phyloP scores from a whole-genome alignment of 257 asterid species.

The Petrea volubilis region DNA sequence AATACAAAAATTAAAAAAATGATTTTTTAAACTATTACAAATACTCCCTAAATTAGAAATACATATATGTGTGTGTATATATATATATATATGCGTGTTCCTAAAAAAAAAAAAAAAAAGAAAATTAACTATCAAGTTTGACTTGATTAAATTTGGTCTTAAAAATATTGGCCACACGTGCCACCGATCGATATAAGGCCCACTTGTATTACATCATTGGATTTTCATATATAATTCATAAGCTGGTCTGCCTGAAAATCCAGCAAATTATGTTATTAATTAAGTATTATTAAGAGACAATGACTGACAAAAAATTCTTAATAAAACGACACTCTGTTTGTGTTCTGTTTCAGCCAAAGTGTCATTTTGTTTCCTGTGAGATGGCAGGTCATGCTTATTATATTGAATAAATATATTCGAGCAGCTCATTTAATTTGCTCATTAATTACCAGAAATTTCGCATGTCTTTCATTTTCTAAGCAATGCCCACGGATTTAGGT shows the following conservation, averaged over 20 bases:
- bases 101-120: too few relatives aligned
- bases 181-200: background rate
- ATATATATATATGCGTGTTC: too few relatives aligned
- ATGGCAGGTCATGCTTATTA: conserved; percentile 23
- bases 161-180: conserved; percentile 20
- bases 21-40: too few relatives aligned
- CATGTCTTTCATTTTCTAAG: conserved; percentile 4
- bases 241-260: too few relatives aligned
- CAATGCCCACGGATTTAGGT: conserved; percentile 23
- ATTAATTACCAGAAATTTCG: background rate
- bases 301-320: conserved; percentile 17
- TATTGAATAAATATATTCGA: background rate
- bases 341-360: background rate
- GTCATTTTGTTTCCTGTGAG: conserved; percentile 16
- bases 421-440: background rate
- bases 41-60: too few relatives aligned
- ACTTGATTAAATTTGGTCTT: too few relatives aligned
- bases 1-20: too few relatives aligned
- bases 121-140: too few relatives aligned
- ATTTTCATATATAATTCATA: too few relatives aligned
- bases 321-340: conserved; percentile 6
- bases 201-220: background rate
- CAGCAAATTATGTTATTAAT: background rate
- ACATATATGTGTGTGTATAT: too few relatives aligned
- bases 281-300: conserved; percentile 2